Conservation (phyloP, 208 protist genomes). For the Leishmania tropica region DNA sequence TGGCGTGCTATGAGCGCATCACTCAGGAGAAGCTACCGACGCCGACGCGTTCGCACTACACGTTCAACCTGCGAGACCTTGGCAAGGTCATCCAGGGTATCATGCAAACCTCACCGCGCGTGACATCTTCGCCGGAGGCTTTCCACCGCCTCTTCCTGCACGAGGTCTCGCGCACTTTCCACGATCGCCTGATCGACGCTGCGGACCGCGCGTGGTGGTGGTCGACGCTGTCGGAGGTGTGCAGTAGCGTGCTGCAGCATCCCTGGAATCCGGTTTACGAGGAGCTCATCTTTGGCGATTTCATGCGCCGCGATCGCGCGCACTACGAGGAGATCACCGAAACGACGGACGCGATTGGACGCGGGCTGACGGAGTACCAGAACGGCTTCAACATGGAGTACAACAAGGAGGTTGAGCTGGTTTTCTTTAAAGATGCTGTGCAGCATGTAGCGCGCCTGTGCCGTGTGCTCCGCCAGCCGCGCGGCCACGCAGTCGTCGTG, state of each 20-base stretch:
- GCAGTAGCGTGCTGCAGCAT: slow-evolving; percentile 58
- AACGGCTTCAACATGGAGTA: slow-evolving; percentile 93
- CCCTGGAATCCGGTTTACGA: slow-evolving; percentile 64
- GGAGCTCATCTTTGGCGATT: slow-evolving; percentile 91
- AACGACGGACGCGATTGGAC: slow-evolving; percentile 47
- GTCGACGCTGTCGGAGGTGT: slow-evolving; percentile 65
- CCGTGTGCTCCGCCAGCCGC: slow-evolving; percentile 96
- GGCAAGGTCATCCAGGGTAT: slow-evolving; percentile 97
- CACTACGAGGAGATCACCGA: slow-evolving; percentile 79
- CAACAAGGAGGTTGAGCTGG: slow-evolving; percentile 92
- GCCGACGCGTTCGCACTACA: slow-evolving; percentile 98
- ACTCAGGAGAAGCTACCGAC: slow-evolving; percentile 96
- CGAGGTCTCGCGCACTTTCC: slow-evolving; percentile 96
- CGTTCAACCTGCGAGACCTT: slow-evolving; percentile 99
- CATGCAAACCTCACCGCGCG: slow-evolving; percentile 85
- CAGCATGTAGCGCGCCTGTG: slow-evolving; percentile 96
- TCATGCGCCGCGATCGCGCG: slow-evolving; percentile 90
- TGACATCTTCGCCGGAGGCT: slow-evolving; percentile 43
- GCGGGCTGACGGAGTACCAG: slow-evolving; percentile 85
- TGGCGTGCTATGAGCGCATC: slow-evolving; percentile 96
- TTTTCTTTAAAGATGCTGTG: slow-evolving; percentile 98
- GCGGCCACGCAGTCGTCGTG: slow-evolving; percentile 96
- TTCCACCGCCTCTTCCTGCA: slow-evolving; percentile 94
- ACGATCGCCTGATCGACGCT: slow-evolving; percentile 95
- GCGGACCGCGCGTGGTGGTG: slow-evolving; percentile 94